Evolutionary conservation across 306 rosid species (phyloP).

Genomic region (Echinosophora koreensis): DNA sequence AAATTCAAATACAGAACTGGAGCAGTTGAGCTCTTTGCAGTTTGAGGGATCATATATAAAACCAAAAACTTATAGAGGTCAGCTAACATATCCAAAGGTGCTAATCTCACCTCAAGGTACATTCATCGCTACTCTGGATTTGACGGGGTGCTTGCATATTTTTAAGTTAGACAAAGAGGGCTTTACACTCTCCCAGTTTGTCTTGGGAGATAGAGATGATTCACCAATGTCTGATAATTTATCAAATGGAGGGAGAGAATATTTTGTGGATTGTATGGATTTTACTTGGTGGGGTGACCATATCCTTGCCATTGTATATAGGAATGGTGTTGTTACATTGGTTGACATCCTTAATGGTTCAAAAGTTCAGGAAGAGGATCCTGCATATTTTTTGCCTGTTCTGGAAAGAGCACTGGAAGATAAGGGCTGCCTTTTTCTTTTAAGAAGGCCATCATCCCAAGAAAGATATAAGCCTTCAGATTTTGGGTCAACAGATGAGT

Average conservation of each 20-base stretch:
- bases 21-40: slow-evolving; percentile 72
- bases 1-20: slow-evolving; percentile 61
- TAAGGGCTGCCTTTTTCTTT: slow-evolving; percentile 71
- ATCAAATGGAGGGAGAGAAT: slow-evolving; percentile 48
- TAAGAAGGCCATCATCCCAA: slow-evolving; percentile 61
- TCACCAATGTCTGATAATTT: slow-evolving; percentile 50
- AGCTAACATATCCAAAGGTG: slow-evolving; percentile 76
- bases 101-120: slow-evolving; percentile 83
- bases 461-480: slow-evolving; percentile 54
- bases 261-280: slow-evolving; percentile 75
- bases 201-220: slow-evolving; percentile 51
- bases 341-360: slow-evolving; percentile 73
- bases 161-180: slow-evolving; percentile 74
- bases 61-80: slow-evolving; percentile 70
- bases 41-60: slow-evolving; percentile 73
- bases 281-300: slow-evolving; percentile 96
- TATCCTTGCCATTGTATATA: slow-evolving; percentile 69
- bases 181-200: slow-evolving; percentile 65
- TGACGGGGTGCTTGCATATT: slow-evolving; percentile 72
- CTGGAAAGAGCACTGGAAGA: slow-evolving; percentile 68
- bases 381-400: slow-evolving; percentile 70
- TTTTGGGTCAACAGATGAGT: slow-evolving; percentile 50
- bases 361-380: slow-evolving; percentile 70
- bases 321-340: slow-evolving; percentile 68
- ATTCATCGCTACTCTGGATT: slow-evolving; percentile 80